Percentiles rank a stretch among this genome's conserved stretches.
Conservation (phyloP, 2,329 filamentous ascomycete species). For the Aureobasidium namibiae region DNA sequence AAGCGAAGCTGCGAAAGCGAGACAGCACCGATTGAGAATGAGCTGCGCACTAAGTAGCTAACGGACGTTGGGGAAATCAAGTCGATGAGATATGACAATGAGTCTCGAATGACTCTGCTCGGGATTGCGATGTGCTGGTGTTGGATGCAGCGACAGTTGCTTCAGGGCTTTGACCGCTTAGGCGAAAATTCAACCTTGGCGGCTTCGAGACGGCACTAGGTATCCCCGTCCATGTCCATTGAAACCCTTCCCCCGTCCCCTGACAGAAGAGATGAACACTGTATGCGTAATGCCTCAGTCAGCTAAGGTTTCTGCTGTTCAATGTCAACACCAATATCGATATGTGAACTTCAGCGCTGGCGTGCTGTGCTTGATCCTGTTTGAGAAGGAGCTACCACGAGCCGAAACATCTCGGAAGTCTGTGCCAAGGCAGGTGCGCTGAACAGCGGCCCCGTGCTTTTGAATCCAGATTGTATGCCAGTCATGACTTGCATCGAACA, state of each 20-base stretch:
- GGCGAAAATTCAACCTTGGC: neutral
- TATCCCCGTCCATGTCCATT: too few relatives aligned
- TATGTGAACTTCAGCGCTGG: neutral
- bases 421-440: neutral
- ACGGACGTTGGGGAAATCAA: neutral
- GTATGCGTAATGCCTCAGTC: too few relatives aligned
- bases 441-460: slow-evolving; percentile 18
- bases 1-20: neutral
- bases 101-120: neutral
- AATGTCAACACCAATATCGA: neutral
- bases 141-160: neutral
- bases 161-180: neutral
- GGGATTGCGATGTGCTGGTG: neutral
- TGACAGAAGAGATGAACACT: too few relatives aligned
- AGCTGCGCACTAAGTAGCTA: neutral
- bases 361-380: neutral
- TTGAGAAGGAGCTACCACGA: neutral
- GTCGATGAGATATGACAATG: neutral
- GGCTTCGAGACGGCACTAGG: neutral
- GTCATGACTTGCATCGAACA: slow-evolving; percentile 12
- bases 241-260: too few relatives aligned
- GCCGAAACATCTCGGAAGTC: slow-evolving; percentile 5
- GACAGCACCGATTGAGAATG: neutral
- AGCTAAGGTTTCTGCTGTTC: neutral
- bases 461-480: slow-evolving; percentile 20